Base-by-base conservation (phyloP, 805 yeast species). In the Wickerhamiella dianesei region DNA sequence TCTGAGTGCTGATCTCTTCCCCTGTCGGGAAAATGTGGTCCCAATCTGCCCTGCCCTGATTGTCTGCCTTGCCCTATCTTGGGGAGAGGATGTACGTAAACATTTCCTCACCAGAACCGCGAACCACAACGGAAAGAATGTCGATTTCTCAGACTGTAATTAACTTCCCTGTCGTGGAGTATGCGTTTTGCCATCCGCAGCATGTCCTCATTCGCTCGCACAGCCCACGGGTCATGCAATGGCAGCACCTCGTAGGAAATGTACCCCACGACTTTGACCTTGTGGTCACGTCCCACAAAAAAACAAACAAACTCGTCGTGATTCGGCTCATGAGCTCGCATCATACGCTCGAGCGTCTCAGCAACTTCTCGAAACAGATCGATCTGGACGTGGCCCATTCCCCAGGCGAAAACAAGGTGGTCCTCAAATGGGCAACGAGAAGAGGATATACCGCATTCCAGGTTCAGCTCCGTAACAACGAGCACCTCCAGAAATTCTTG, bases 181-280 rank as follows among this genome's bases (percentile, higher is more conserved):
- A 49, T 44, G 45, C 45, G 46, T 49, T 36, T 37, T 49, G 54
- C 43, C 54, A 49, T 32, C 54, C 51, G 1, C 32, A 47, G 12
- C n/a, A 50, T 14, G 41, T 44, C 9, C 45, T 40, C 12, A 4
- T 36, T 4, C 43, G 47, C 21, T 35, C 22, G 6, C 45, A 44
- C 17, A 35, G 29, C 16, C 35, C 40, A 5, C 44, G 36, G 25
- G 5, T 45, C 4, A 40, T 48, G n/a, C 21, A 47, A 5, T 50
- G 53, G 53, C 46, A 48, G 48, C 51, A 50, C 40, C 20, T 48
- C 3, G 29, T 45, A 32, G 44, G 46, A 8, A 21, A 12, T 25
- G 32, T 25, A 6, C 41, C 14, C 40, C 48, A 8, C 14, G 41
- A 39, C 41, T 39, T 25, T 13, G 45, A 35, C 3, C 35, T 50